phyloP scores from a whole-genome alignment of 2,329 filamentous ascomycete species.

The Penicillium verrucosum region DNA sequence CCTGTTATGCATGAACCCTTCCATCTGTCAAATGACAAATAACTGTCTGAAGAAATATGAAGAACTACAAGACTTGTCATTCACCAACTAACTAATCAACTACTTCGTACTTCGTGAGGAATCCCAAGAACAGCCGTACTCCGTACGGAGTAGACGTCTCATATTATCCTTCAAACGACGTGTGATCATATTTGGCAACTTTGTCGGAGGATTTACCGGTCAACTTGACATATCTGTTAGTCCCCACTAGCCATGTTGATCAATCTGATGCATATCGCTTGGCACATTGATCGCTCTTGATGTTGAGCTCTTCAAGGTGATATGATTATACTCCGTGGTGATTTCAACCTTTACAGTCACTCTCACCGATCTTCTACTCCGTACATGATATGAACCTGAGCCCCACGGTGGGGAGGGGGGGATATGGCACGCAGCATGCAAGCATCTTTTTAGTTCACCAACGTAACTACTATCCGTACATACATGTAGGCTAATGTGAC shows the following conservation, averaged over 20 bases:
- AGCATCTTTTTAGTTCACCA: not conserved
- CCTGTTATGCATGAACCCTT: slow-evolving; percentile 11
- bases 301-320: not conserved
- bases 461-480: not conserved
- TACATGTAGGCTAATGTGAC: not conserved
- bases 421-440: slow-evolving; percentile 10
- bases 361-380: slow-evolving; percentile 2
- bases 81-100: not conserved
- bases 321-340: not conserved
- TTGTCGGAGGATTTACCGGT: slow-evolving; percentile 20
- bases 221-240: slow-evolving; percentile 10
- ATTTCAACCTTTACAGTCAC: not conserved
- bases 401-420: not conserved
- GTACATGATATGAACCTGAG: not conserved
- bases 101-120: not conserved
- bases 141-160: not conserved
- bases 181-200: not conserved
- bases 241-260: slow-evolving; percentile 18
- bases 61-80: not conserved
- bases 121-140: too few species aligned
- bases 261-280: slow-evolving; percentile 25
- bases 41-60: not conserved
- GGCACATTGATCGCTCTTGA: slow-evolving; percentile 12
- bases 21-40: slow-evolving; percentile 2
- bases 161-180: not conserved